These are phyloP conservation scores for Recurvomyces mirabilis DNA, from an alignment of 495 filamentous ascomycete species.

Conservation along the genomic window DNA sequence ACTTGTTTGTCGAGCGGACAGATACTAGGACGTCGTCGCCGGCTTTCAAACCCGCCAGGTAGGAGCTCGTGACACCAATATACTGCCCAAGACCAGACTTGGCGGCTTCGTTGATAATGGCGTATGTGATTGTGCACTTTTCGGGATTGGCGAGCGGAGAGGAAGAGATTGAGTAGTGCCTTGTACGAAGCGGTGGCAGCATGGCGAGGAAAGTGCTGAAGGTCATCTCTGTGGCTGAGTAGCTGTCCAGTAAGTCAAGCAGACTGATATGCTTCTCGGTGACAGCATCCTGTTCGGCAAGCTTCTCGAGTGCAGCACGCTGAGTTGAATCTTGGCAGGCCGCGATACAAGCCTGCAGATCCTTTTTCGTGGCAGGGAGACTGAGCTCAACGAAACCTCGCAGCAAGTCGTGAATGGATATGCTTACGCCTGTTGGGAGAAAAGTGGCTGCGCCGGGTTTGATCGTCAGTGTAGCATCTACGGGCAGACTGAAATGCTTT, in stretches of 20 bases:
- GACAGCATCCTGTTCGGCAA: constrained; percentile 43
- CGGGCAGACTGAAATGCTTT: constrained; percentile 44
- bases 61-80: constrained; percentile 22
- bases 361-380: constrained; percentile 54
- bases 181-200: constrained; percentile 61
- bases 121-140: constrained; percentile 57
- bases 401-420: constrained; percentile 52
- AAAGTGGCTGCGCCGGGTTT: constrained; percentile 37
- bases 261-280: constrained; percentile 46
- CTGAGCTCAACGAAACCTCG: constrained; percentile 61
- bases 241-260: constrained; percentile 53
- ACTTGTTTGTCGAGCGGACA: constrained; percentile 44
- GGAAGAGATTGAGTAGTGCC: constrained; percentile 73
- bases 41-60: constrained; percentile 34
- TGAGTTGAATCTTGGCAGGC: constrained; percentile 35
- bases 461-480: constrained; percentile 46
- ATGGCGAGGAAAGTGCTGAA: constrained; percentile 54
- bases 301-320: constrained; percentile 28
- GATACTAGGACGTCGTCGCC: constrained; percentile 54
- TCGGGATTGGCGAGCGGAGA: constrained; percentile 52
- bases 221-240: constrained; percentile 43
- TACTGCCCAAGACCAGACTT: constrained; percentile 36
- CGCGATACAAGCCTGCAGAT: constrained; percentile 19
- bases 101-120: constrained; percentile 47
- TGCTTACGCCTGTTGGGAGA: constrained; percentile 46